Conservation (phyloP, 208 protist genomes). For the Crithidia acanthocephali region DNA sequence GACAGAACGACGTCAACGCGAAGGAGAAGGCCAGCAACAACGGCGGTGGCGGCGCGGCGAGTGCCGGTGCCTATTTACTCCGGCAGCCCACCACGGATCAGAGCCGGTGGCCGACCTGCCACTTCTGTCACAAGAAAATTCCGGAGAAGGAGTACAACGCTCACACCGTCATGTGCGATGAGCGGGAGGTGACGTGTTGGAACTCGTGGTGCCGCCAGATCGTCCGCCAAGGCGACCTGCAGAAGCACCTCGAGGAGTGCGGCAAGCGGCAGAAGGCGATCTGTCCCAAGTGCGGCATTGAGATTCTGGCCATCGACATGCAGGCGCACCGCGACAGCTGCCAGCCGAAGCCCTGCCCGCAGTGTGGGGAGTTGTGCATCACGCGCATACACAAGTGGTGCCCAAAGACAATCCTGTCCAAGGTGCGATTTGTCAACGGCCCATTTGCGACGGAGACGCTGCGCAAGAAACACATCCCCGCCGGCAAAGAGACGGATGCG, state of each 20-base stretch:
- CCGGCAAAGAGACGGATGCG: slow-evolving; percentile 30
- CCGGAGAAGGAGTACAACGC: slow-evolving; percentile 84
- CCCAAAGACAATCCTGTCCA: slow-evolving; percentile 49
- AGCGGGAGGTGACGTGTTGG: slow-evolving; percentile 90
- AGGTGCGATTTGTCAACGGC: slow-evolving; percentile 39
- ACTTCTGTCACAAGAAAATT: slow-evolving; percentile 71
- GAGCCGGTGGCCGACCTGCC: slow-evolving; percentile 58
- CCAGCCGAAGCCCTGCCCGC: slow-evolving; percentile 65
- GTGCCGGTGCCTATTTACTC: background rate
- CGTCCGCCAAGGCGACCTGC: slow-evolving; percentile 71
- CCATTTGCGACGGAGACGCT: slow-evolving; percentile 76
- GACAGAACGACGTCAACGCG: background rate
- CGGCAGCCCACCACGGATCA: slow-evolving; percentile 13
- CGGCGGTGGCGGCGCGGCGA: background rate
- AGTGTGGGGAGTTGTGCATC: slow-evolving; percentile 85
- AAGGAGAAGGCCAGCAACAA: background rate
- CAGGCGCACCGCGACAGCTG: slow-evolving; percentile 76
- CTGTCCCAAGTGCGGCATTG: slow-evolving; percentile 80
- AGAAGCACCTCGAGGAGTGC: slow-evolving; percentile 84
- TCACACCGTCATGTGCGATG: slow-evolving; percentile 87
- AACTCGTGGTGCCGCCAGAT: slow-evolving; percentile 89
- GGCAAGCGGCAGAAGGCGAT: slow-evolving; percentile 69
- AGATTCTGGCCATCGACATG: slow-evolving; percentile 72
- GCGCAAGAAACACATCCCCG: slow-evolving; percentile 38
- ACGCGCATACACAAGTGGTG: slow-evolving; percentile 88